Evolutionary conservation across 83 land plant species (phyloP), one percentile per base, ranked within the genome.

Genomic region (Diphasiastrum complanatum): DNA sequence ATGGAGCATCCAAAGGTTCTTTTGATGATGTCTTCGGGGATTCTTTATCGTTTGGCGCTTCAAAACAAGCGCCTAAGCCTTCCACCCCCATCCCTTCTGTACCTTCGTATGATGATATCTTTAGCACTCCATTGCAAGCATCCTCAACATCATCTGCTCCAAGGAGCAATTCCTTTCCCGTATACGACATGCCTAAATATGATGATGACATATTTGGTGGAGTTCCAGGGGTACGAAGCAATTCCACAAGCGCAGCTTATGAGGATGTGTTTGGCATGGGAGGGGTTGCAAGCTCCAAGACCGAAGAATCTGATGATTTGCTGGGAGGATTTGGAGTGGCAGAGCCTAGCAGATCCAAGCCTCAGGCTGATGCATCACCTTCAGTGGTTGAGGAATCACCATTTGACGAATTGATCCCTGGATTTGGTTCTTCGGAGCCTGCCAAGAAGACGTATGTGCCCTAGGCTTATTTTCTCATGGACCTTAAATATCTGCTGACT

Each of bases 351-450:
- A 51, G 24, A 18, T 2, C 29, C 26, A 35, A 6, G 47, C 8
- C 66, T 33, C 43, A 31, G 23, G 48, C 23, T 5, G n/a, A n/a
- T n/a, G n/a, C n/a, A n/a, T n/a, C n/a, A n/a, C n/a, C n/a, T n/a
- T n/a, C 72, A 32, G 14, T 31, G 14, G 2, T 3, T 4, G 56
- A 23, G 6, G 58, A 31, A 1, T 10, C 68, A 3, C 79, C 50
- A 20, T 75, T 78, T 40, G 88, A 81, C 38, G 88, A 84, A 46
- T 49, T 84, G 73, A 71, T 84, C 23, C 79, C 84, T 6, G 88
- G 88, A 14, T 84, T 84, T 64, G 81, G 79, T 18, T 63, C 37
- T 11, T 61, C 67, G 45, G 69, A 51, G 48, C 60, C 79, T 28
- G 47, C 79, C 5, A 53, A 65, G 36, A 33, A 67, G 20, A 29